Conservation (phyloP, 2,329 filamentous ascomycete species). For the Xenoacremonium recifei region DNA sequence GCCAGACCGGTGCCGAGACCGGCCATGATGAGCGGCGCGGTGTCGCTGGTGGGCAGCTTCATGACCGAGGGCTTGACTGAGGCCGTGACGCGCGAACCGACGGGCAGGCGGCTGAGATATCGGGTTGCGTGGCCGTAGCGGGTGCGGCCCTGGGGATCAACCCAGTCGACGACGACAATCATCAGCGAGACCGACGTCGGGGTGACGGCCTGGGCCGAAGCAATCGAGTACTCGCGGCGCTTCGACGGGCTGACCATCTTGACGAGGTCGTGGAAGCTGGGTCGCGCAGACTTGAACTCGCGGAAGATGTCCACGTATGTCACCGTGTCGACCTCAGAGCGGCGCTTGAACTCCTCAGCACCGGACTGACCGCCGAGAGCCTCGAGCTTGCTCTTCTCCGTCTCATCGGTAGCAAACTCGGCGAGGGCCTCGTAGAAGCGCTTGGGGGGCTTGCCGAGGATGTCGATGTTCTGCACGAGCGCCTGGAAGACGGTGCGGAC, state of each 20-base stretch:
- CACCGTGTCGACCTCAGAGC: constrained; percentile 84
- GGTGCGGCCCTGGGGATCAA: constrained; percentile 80
- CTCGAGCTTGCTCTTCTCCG: constrained; percentile 77
- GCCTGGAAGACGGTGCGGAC: constrained; percentile 92
- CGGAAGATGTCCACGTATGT: constrained; percentile 89
- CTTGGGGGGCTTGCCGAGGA: constrained; percentile 95
- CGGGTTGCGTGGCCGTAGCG: constrained; percentile 92
- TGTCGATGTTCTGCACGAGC: constrained; percentile 88
- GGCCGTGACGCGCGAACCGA: constrained; percentile 79
- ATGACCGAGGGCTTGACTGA: constrained; percentile 98
- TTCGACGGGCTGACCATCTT: constrained; percentile 90
- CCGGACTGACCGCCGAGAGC: constrained; percentile 76
- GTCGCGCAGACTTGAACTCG: constrained; percentile 87
- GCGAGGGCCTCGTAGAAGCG: constrained; percentile 93
- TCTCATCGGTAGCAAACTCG: constrained; percentile 79
- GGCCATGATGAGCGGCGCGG: constrained; percentile 96
- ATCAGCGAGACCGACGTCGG: constrained; percentile 88
- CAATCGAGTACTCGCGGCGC: constrained; percentile 98
- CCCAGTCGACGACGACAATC: constrained; percentile 97
- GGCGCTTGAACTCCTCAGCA: constrained; percentile 86
- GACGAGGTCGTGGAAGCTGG: constrained; percentile 82
- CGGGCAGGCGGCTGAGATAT: constrained; percentile 75
- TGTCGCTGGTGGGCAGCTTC: constrained; percentile 89
- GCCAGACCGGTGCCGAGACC: constrained; percentile 97
- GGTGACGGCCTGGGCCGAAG: constrained; percentile 91